Conservation (phyloP, 768 basidiomycete species). For the Russula lepida region DNA sequence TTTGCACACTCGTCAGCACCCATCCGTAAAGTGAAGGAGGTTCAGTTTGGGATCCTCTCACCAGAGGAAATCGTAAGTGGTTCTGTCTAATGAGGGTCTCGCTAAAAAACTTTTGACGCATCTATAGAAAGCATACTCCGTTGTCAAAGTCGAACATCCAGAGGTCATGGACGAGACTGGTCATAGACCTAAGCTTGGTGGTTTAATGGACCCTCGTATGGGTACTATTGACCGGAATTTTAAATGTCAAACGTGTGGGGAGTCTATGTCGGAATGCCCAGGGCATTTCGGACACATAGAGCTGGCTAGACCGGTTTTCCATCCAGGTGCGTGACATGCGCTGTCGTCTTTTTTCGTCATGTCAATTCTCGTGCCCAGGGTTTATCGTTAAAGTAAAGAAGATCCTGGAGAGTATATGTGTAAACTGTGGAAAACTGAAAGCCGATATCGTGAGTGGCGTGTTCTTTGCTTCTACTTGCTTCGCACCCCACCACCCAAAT, state of each 20-base stretch:
- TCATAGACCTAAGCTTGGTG: slow-evolving; percentile 84
- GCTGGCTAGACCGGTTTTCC: slow-evolving; percentile 92
- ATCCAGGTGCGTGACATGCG: slow-evolving; percentile 61
- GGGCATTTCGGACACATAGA: slow-evolving; percentile 99
- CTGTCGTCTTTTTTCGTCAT: neutral
- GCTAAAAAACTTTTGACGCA: slow-evolving; percentile 10
- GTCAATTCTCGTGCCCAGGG: slow-evolving; percentile 36
- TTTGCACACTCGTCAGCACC: slow-evolving; percentile 92
- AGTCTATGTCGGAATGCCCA: slow-evolving; percentile 99
- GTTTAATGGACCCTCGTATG: slow-evolving; percentile 96
- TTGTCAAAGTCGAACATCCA: slow-evolving; percentile 96
- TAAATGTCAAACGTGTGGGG: slow-evolving; percentile 99
- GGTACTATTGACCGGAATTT: slow-evolving; percentile 96
- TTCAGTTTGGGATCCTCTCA: slow-evolving; percentile 97
- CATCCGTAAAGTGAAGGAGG: slow-evolving; percentile 91
- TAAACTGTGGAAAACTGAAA: slow-evolving; percentile 97
- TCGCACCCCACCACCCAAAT: slow-evolving; percentile 87
- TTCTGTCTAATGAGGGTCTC: neutral
- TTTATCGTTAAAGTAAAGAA: slow-evolving; percentile 99
- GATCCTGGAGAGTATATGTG: slow-evolving; percentile 97
- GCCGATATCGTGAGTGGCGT: slow-evolving; percentile 89
- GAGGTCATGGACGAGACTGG: slow-evolving; percentile 97
- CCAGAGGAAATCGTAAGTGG: slow-evolving; percentile 95
- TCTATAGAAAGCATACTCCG: slow-evolving; percentile 91
- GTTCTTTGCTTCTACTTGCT: slow-evolving; percentile 81